These are phyloP conservation scores for Polyplosphaeria fusca DNA, from an alignment of 495 filamentous ascomycete species.

Conservation along the genomic window DNA sequence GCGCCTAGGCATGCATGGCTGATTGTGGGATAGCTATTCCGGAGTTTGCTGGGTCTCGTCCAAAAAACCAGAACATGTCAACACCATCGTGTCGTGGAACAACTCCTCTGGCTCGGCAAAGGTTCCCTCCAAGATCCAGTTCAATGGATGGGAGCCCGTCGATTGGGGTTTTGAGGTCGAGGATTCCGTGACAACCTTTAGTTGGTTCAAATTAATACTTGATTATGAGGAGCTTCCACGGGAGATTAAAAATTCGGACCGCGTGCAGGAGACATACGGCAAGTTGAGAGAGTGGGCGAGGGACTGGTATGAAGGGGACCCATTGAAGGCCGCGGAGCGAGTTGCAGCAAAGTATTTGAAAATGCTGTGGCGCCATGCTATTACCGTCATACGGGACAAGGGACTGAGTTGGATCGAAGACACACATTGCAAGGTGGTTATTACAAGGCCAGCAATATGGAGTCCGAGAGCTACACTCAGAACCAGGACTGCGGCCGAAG, in stretches of 20 bases:
- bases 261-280: not conserved
- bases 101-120: too few relatives aligned
- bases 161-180: not conserved
- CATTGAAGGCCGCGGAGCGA: not conserved
- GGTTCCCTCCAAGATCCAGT: not conserved
- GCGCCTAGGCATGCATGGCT: too few relatives aligned
- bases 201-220: slow-evolving; percentile 1
- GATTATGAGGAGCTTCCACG: not conserved
- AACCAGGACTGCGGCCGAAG: not conserved
- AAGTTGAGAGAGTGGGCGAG: not conserved
- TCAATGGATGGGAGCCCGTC: not conserved
- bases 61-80: too few relatives aligned
- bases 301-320: not conserved
- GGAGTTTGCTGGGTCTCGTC: slow-evolving; percentile 1
- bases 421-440: not conserved
- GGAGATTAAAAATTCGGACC: not conserved
- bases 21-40: not conserved
- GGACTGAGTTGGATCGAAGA: not conserved
- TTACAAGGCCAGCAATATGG: slow-evolving; percentile 1
- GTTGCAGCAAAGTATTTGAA: not conserved
- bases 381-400: not conserved
- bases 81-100: too few relatives aligned
- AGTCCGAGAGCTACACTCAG: not conserved
- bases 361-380: not conserved
- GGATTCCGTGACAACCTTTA: not conserved